Evolutionary conservation across 1,284 basidiomycete species (phyloP), one percentile per base, ranked within the genome.

Genomic region (Malassezia restricta): DNA sequence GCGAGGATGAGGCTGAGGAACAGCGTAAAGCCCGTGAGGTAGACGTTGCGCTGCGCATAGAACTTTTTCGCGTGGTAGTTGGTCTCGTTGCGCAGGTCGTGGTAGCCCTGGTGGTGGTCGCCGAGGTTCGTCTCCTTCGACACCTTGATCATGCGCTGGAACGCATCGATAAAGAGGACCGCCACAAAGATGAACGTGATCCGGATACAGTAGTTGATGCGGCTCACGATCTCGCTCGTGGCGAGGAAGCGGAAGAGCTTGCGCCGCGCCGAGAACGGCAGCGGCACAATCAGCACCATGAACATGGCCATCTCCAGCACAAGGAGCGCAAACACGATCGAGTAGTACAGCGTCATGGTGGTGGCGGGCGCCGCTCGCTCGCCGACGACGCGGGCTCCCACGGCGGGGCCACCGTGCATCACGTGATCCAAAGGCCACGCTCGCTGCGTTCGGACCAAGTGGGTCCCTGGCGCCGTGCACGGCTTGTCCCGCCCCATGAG

Each of bases 171-270:
- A 63, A 89, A 88, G 11, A 73, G 60, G 6, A 95, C 81, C 1
- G 78, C 86, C 0, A 94, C 83, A 67, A 92, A 94, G 59, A 95
- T 92, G 78, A 94, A 94, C 6, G 87, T 86, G 63, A 95, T 94
- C 74, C 94, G 94, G n/a, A 73, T 63, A 87, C 79, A 49, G 63
- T 79, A 79, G 61, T 79, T 77, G 43, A 79, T 66, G 66, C 78
- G 78, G 54, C 76, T 78, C 68, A 63, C 48, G 39, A 71, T 56
- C 8, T 58, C 63, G 57, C 58, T 70, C 29, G 62, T 62, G 0
- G 83, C 82, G 24, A 89, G 79, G 76, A 89, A 88, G 15, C 75
- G 77, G 71, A 89, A 87, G 47, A 90, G 74, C 6, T 76, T 77
- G 74, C 83, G 85, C 56, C 83, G 80, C 59, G 85, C 65, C n/a